Conservation (phyloP, 2,329 filamentous ascomycete species). For the Aspergillus sp. region DNA sequence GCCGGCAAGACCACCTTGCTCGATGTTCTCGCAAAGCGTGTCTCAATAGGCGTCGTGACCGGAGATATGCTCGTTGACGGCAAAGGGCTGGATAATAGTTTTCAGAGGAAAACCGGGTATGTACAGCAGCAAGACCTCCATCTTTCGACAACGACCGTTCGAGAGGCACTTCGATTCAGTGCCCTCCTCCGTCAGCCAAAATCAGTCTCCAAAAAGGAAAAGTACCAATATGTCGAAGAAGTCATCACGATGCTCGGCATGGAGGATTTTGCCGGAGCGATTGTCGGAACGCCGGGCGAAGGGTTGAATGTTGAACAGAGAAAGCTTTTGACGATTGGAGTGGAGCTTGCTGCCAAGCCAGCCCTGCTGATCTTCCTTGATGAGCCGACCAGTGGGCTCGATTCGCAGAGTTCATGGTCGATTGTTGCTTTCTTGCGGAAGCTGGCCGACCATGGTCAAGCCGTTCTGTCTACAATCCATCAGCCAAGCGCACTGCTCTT, state of each 20-base stretch:
- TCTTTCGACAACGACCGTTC: slow-evolving; percentile 76
- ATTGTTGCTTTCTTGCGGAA: slow-evolving; percentile 85
- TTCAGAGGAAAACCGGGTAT: slow-evolving; percentile 66
- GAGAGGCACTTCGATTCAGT: slow-evolving; percentile 81
- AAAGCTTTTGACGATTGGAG: slow-evolving; percentile 81
- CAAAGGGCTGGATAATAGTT: slow-evolving; percentile 54
- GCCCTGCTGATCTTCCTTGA: slow-evolving; percentile 84
- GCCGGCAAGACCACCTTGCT: slow-evolving; percentile 64
- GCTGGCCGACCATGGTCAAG: slow-evolving; percentile 80
- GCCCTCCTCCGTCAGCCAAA: slow-evolving; percentile 80
- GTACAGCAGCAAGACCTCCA: slow-evolving; percentile 75
- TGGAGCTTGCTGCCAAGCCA: slow-evolving; percentile 88
- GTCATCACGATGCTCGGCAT: slow-evolving; percentile 81
- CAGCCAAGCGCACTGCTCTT: slow-evolving; percentile 92
- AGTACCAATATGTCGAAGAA: slow-evolving; percentile 80
- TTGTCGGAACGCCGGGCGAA: slow-evolving; percentile 83
- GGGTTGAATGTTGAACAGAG: slow-evolving; percentile 62
- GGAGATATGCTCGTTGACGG: slow-evolving; percentile 68
- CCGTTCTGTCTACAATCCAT: slow-evolving; percentile 89
- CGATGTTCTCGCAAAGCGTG: slow-evolving; percentile 58
- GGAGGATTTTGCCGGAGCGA: slow-evolving; percentile 81
- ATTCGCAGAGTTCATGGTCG: slow-evolving; percentile 86
- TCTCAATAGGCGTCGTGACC: slow-evolving; percentile 61
- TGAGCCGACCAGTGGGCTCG: slow-evolving; percentile 87
- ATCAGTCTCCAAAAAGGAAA: slow-evolving; percentile 67